Evolutionary conservation across 768 basidiomycete genomes (phyloP), one percentile per base, ranked within the genome.

Genomic region (Leccinum imitatum): DNA sequence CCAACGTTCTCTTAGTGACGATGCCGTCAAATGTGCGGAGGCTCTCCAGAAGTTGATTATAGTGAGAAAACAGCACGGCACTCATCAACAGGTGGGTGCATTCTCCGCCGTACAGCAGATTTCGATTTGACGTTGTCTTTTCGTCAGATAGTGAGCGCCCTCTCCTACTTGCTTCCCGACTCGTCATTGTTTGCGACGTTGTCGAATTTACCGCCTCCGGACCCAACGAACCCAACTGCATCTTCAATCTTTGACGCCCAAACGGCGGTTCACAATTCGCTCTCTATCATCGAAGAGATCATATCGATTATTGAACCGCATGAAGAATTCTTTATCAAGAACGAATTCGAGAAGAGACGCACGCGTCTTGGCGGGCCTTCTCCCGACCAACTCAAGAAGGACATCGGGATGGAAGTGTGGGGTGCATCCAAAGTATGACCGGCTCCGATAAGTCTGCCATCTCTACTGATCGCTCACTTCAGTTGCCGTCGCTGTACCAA

Each of bases 1-100:
- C n/a, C n/a, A n/a, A 53, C 5, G 8, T n/a, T 30, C 31, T 41
- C 25, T 59, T 11, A 94, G 95, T 4, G 76, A 83, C 41, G 95
- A 98, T 68, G 82, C 80, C 0, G 76, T 78, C 6, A 96, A 91
- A 75, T 90, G 88, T 60, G 94, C 91, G 2, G 91, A 94, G 70
- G 78, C 80, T 1, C 69, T 96, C 48, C 93, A 97, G 68, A 93
- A 87, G 66, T 73, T 92, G 31, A 75, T 98, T 15, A 81, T 85
- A 4, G 71, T 87, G 3, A 82, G 83, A 35, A 79, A 84, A 50
- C 76, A 82, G 50, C 78, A 85, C 60, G 91, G 90, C 6, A 82
- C 83, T 4, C 78, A 79, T 27, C 69, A 76, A 59, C 81, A 93
- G 75, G 91, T 86, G 67, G 41, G 71, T 62, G 33, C 7, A 15